Base-by-base conservation (phyloP, 2,329 filamentous ascomycete species). In the Fusarium newnesense region DNA sequence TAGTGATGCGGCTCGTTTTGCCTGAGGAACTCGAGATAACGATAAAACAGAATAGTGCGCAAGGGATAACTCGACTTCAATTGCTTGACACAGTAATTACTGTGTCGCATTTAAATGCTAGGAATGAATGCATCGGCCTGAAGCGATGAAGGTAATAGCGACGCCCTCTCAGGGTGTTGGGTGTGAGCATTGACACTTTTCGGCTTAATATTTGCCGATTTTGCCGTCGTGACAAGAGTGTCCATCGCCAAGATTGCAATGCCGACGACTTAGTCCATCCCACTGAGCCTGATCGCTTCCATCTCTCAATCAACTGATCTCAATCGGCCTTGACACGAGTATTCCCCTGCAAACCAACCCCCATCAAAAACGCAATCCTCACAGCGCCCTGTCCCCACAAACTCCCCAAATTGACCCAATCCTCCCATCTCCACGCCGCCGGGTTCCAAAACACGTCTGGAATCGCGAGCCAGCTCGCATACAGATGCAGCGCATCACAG, bases 371-470 rank as follows among this genome's bases (percentile, higher is more conserved):
- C 11, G 70, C 70, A 16, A 72, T 26, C 13, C 73, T 62, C 11
- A 75, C 44, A 24, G 57, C 61, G 7, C 32, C 60, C 40, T 75
- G 73, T 1, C 60, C 73, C 67, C 70, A 75, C 4, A 75, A 30
- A 30, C 61, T 72, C 16, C 70, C 73, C 5, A 75, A 6, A 46
- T 75, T 75, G 2, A 37, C 46, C 73, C 73, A 75, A n/a, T 75
- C 73, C 21, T 75, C 70, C 36, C 52, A 40, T 15, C 73, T 74
- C 73, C 73, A 75, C 0, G 18, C 26, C 3, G 28, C 30, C 0
- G 59, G 64, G 6, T 43, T 49, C 73, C 73, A 75, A 1, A 75
- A 75, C 7, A 74, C 47, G 2, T 47, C 50, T 0, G 70, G 70
- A 2, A 75, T n/a, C 2, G 57, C 68, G 21, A 39, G 40, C 59